These are phyloP conservation scores for Xylariaceae sp. DNA, from an alignment of 2,329 filamentous ascomycete genomes.

Conservation along the genomic window DNA sequence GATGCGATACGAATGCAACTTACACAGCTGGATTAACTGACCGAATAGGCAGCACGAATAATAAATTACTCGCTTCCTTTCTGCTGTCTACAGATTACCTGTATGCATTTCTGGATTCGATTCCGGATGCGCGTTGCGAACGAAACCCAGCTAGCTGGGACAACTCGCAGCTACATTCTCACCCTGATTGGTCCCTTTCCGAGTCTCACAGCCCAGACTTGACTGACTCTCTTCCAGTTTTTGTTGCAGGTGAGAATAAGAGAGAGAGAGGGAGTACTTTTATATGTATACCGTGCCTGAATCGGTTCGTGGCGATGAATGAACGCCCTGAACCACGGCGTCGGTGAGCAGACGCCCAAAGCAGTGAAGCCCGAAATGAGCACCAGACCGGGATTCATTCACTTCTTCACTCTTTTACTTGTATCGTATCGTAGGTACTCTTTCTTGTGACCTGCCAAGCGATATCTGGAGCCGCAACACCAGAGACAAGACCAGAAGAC, in stretches of 20 bases:
- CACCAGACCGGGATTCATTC: background rate
- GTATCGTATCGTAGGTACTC: no score
- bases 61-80: background rate
- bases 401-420: background rate
- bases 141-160: background rate
- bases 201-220: background rate
- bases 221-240: background rate
- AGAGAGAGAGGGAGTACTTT: background rate
- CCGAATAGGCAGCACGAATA: no score
- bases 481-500: background rate
- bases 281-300: background rate
- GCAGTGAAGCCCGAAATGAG: slow-evolving; percentile 11
- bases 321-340: background rate
- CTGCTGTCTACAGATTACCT: background rate
- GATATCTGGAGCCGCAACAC: background rate
- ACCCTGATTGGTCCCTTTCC: background rate
- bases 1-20: no score
- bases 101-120: background rate
- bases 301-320: background rate
- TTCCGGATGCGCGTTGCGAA: background rate
- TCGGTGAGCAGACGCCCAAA: slow-evolving; percentile 7
- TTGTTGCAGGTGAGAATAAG: no score
- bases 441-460: background rate
- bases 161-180: background rate
- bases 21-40: no score